Evolutionary conservation across 2,329 filamentous ascomycete species (phyloP).

Genomic region (Rugonectria rugulosa): DNA sequence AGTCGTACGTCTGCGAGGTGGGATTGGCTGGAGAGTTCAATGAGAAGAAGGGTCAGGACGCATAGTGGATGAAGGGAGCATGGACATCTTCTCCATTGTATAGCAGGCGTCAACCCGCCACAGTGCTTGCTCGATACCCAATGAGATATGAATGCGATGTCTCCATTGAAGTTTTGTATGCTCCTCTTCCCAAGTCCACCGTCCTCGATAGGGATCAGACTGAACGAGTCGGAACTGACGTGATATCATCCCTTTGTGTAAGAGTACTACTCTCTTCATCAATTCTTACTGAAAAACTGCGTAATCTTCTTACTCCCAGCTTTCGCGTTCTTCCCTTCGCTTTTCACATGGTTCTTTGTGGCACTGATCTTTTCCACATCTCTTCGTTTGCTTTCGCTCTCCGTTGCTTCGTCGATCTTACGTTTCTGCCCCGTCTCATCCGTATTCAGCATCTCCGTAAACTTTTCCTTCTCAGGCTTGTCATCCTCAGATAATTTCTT

Average conservation of each 20-base stretch:
- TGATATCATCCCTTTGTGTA: no score
- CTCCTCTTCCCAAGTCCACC: no score
- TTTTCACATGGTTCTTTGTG: not conserved
- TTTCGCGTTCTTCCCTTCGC: not conserved
- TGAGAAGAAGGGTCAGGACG: constrained; percentile 1
- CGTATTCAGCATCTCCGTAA: not conserved
- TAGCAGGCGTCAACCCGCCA: no score
- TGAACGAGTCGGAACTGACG: no score
- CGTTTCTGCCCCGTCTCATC: not conserved
- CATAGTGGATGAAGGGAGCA: not conserved
- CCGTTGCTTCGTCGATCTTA: not conserved
- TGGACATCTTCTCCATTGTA: no score
- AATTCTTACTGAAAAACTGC: not conserved
- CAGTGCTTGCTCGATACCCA: no score
- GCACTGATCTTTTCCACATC: not conserved
- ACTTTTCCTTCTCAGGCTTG: not conserved
- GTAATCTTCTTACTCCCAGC: not conserved
- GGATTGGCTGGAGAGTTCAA: constrained; percentile 10
- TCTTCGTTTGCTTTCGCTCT: not conserved
- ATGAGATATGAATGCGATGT: no score
- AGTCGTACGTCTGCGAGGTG: constrained; percentile 24
- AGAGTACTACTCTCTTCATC: not conserved
- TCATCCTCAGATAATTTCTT: not conserved
- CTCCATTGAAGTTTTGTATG: no score
- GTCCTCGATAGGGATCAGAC: no score